Evolutionary conservation across 176 grass and related monocot genomes (phyloP), one percentile per base, ranked within the genome.

Genomic region (Leersia perrieri): DNA sequence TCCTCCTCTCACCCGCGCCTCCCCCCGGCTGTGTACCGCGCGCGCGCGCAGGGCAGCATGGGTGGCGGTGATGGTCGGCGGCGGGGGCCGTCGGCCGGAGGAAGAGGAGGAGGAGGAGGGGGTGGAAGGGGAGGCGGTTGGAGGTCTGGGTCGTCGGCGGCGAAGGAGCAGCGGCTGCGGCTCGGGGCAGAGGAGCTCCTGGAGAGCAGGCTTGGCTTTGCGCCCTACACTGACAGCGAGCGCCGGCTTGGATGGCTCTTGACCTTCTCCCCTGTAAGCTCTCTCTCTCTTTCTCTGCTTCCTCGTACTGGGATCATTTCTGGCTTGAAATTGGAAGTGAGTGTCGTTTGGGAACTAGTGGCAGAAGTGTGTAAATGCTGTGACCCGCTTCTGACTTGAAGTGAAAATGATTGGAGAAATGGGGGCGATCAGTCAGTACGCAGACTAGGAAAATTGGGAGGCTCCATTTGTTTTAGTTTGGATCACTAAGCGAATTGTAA

Each of bases 181-280:
- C 82, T 94, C 11, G 90, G 93, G 28, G 88, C 86, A 23, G 95
- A 98, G 77, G 95, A 98, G 65, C 89, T 91, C 42, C 88, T 98
- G 33, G 95, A 98, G 78, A 87, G 92, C 85, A 89, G 91, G 34
- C 40, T 98, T 36, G 95, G 95, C 78, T 94, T 98, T 73, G 79
- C 84, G 51, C 77, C 91, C 66, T 98, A 87, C 88, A 89, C 84
- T 11, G 90, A 89, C 14, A 86, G 90, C 25, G 86, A 94, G 28
- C 89, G 83, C 76, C 85, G 90, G 70, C 92, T 98, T 40, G 95
- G 95, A 15, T 98, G 95, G 95, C 84, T 98, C 73, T 90, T 98
- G 62, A 98, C 90, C 35, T 94, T 95, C 67, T 77, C 95, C 27
- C 78, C 95, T 16, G 95, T 98, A 68, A 82, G 85, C 75, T 81